Percentiles rank a stretch among this genome's conserved stretches.
These are phyloP conservation scores for Sonneratia caseolaris DNA, from an alignment of 345 rosid genomes.

Conservation along the genomic window DNA sequence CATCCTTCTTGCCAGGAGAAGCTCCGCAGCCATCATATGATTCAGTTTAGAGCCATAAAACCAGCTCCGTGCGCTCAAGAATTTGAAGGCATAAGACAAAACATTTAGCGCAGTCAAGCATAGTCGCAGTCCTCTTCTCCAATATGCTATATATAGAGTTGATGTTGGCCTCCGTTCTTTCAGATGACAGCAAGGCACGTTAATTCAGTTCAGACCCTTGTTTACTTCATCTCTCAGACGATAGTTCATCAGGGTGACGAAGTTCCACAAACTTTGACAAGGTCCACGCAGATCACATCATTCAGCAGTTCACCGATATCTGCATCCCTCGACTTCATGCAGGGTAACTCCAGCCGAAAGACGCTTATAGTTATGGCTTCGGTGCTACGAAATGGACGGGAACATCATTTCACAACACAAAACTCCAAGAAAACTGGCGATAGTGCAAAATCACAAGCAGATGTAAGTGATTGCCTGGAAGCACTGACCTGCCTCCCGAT, in stretches of 20 bases:
- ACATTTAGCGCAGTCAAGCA: too few relatives aligned
- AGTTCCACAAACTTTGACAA: too few relatives aligned
- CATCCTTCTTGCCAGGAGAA: constrained; percentile 27
- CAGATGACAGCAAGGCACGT: too few relatives aligned
- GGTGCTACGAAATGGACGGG: not conserved
- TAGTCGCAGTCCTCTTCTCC: too few relatives aligned
- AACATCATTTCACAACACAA: not conserved
- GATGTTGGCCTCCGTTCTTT: too few relatives aligned
- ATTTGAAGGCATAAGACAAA: too few relatives aligned
- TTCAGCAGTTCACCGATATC: not conserved
- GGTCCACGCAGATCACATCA: too few relatives aligned
- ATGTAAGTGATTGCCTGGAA: not conserved
- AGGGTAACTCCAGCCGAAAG: not conserved
- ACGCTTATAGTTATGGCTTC: not conserved
- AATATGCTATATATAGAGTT: too few relatives aligned
- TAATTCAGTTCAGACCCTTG: too few relatives aligned
- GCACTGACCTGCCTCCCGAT: constrained; percentile 11
- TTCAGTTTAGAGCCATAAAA: not conserved
- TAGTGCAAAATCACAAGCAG: not conserved
- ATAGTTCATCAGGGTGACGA: not conserved
- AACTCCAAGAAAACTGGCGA: not conserved
- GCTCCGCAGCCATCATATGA: constrained; percentile 26
- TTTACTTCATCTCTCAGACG: too few relatives aligned
- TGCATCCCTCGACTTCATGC: not conserved
- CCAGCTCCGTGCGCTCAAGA: too few relatives aligned